A percentile compares a stretch with the other conserved stretches of the same genome.
phyloP scores from a whole-genome alignment of 768 basidiomycete genomes.

The Tricholoma saponaceum region DNA sequence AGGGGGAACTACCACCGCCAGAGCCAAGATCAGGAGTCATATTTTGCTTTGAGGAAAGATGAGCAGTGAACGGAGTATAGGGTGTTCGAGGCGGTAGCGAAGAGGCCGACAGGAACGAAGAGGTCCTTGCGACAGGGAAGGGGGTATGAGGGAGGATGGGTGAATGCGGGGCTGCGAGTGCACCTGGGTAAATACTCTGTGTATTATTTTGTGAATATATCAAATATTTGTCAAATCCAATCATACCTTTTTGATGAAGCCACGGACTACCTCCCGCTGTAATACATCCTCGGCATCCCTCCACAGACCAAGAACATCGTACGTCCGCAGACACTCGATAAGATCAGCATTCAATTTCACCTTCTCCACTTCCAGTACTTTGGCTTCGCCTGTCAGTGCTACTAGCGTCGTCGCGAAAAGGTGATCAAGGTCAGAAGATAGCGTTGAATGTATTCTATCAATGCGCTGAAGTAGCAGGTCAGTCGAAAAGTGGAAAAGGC shows the following conservation, averaged over 20 bases:
- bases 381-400: constrained; percentile 44
- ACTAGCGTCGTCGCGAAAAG: constrained; percentile 65
- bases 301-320: constrained; percentile 79
- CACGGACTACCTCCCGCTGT: constrained; percentile 62
- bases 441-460: constrained; percentile 75
- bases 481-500: constrained; percentile 2
- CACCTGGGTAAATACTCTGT: constrained; percentile 73
- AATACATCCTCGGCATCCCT: constrained; percentile 87
- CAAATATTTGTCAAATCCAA: not conserved
- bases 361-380: constrained; percentile 59
- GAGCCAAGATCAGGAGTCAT: constrained; percentile 20
- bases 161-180: constrained; percentile 64
- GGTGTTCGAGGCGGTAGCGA: constrained; percentile 39
- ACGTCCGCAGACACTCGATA: constrained; percentile 75
- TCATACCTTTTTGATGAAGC: constrained; percentile 72
- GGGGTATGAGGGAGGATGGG: constrained; percentile 79
- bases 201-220: constrained; percentile 5
- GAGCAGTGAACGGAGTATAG: constrained; percentile 50
- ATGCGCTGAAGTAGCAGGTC: constrained; percentile 49
- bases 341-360: constrained; percentile 61
- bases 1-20: constrained; percentile 25
- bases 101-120: constrained; percentile 22
- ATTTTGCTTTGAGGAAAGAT: constrained; percentile 39
- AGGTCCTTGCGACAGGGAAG: constrained; percentile 35
- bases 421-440: constrained; percentile 84